Evolutionary conservation across 1,284 basidiomycete species (phyloP).

Genomic region (Mycena citricolor): DNA sequence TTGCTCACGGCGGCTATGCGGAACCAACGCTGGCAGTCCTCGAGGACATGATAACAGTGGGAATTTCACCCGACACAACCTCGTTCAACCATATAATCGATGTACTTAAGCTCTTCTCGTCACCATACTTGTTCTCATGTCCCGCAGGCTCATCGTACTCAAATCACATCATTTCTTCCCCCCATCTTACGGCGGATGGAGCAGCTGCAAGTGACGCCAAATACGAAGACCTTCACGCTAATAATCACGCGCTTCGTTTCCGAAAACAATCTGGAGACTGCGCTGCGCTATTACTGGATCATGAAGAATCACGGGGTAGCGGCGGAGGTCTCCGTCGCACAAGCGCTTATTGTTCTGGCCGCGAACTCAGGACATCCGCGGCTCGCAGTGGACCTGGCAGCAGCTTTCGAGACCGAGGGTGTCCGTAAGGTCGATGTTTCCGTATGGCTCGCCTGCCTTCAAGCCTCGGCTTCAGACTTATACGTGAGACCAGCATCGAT

Average conservation of each 20-base stretch:
- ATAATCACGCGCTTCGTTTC: constrained; percentile 50
- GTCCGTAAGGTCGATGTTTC: constrained; percentile 50
- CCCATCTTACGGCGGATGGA: constrained; percentile 45
- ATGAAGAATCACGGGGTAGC: constrained; percentile 48
- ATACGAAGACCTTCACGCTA: constrained; percentile 51
- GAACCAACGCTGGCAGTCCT: constrained; percentile 67
- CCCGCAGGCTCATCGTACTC: constrained; percentile 38
- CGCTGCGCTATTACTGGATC: constrained; percentile 53
- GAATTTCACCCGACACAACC: constrained; percentile 53
- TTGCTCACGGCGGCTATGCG: constrained; percentile 40
- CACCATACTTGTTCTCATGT: background rate
- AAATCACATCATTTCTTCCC: constrained; percentile 36
- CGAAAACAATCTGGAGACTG: constrained; percentile 60
- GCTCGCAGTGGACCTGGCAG: constrained; percentile 68
- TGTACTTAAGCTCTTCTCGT: constrained; percentile 43
- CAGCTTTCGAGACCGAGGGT: constrained; percentile 55
- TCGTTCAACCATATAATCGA: constrained; percentile 67
- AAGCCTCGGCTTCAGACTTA: constrained; percentile 52
- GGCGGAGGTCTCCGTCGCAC: constrained; percentile 49
- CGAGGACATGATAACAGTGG: constrained; percentile 66
- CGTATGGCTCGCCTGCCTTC: constrained; percentile 61
- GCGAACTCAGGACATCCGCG: constrained; percentile 51
- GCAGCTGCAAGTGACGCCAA: constrained; percentile 44
- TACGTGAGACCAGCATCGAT: constrained; percentile 51
- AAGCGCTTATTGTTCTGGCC: constrained; percentile 49